A percentile compares a stretch with the other conserved stretches of the same genome.
These are phyloP conservation scores for Murraya koenigii DNA, from an alignment of 345 rosid genomes.

Conservation along the genomic window DNA sequence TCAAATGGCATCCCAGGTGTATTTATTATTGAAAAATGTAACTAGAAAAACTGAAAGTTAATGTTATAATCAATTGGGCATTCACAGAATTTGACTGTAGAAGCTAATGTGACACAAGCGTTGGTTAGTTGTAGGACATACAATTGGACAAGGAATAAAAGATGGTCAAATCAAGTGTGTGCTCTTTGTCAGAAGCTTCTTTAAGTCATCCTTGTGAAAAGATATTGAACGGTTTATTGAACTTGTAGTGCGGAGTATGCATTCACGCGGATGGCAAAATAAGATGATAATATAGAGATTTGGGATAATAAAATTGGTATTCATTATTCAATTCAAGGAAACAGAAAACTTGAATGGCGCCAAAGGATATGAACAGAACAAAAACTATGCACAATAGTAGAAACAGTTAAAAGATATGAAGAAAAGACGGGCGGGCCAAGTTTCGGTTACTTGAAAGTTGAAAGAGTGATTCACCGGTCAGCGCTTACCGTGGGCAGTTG, in stretches of 20 bases:
- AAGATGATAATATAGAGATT: too few species aligned
- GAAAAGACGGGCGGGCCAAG: neutral
- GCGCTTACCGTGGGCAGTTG: constrained; percentile 15
- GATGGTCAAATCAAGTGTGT: neutral
- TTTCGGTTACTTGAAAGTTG: neutral
- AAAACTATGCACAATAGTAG: neutral
- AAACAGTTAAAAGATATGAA: neutral
- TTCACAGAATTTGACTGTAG: neutral
- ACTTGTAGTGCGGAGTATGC: too few species aligned
- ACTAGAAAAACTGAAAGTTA: neutral
- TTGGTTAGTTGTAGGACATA: neutral
- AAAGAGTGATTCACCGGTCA: neutral
- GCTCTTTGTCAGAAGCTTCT: neutral
- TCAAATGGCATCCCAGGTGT: neutral
- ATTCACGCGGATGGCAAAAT: too few species aligned
- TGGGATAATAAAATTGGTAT: neutral
- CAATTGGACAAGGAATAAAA: neutral
- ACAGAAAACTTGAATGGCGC: neutral
- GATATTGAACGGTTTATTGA: too few species aligned
- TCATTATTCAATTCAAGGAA: neutral
- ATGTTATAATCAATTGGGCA: neutral
- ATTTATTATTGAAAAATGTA: too few species aligned
- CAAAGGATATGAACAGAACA: neutral
- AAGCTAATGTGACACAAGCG: neutral
- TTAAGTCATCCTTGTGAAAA: too few species aligned